Conservation (phyloP, 1,284 basidiomycete species). For the Fomitopsis schrenkii region DNA sequence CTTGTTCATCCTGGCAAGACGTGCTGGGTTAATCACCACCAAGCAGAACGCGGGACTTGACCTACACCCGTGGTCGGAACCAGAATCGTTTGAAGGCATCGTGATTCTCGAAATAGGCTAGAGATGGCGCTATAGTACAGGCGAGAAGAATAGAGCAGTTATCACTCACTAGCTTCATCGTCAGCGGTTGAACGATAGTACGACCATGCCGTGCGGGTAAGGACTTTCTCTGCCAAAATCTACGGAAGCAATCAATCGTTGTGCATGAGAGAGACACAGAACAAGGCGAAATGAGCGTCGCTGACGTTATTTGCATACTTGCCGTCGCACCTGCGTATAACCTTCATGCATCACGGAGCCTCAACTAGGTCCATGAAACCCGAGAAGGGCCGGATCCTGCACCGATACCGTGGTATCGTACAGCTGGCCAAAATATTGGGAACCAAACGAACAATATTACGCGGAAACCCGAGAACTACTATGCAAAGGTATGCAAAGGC, state of each 20-base stretch:
- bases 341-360: too few species aligned
- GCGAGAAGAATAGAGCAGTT: background rate
- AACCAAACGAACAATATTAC: too few species aligned
- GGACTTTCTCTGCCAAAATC: slow-evolving; percentile 29
- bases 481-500: too few species aligned
- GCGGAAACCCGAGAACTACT: too few species aligned
- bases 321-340: too few species aligned
- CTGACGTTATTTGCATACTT: too few species aligned
- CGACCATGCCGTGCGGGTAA: slow-evolving; percentile 43
- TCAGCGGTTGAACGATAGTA: slow-evolving; percentile 49
- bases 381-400: too few species aligned
- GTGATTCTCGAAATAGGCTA: slow-evolving; percentile 40
- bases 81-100: slow-evolving; percentile 43
- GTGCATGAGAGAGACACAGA: too few species aligned
- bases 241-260: slow-evolving; percentile 3
- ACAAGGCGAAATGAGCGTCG: too few species aligned
- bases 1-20: slow-evolving; percentile 25
- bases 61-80: slow-evolving; percentile 46
- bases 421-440: too few species aligned
- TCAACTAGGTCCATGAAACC: too few species aligned
- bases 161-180: slow-evolving; percentile 36
- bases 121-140: background rate
- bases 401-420: too few species aligned
- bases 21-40: background rate
- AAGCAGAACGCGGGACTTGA: background rate